Base-by-base conservation (phyloP, 208 protist species). In the Leishmania turanica region DNA sequence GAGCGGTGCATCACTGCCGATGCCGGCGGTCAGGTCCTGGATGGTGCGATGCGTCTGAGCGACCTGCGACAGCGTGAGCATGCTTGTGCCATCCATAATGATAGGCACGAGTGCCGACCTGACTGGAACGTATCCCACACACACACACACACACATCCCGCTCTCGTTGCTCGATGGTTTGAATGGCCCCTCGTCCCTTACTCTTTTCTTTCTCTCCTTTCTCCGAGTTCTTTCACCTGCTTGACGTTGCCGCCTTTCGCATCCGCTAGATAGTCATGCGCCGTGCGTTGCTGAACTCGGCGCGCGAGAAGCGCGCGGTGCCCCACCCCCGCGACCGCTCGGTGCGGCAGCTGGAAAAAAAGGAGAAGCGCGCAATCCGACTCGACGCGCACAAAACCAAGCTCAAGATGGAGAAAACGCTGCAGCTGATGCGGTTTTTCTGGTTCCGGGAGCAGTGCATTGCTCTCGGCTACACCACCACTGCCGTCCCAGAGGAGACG, bases 381-480 rank as follows among this genome's bases (percentile, higher is more conserved):
- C 69, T 93, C n/a, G 79, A 79, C 47, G 70, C 53, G 53, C 84
- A 90, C 49, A 90, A 92, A 60, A 81, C 78, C 49, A 70, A 78
- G 27, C 88, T 87, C 47, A 83, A 88, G 75, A 71, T 80, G 37
- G 82, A 89, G 76, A 53, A 89, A 34, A 58, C 85, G 45, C 81
- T 89, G 75, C 88, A 88, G 31, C 76, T 89, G 27, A 70, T 87
- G 80, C 91, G 92, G 51, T 92, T 91, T 75, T 89, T 88, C 42
- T 97, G 94, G 92, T 96, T 97, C 70, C 89, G 92, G 21, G 88
- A 93, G 78, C 92, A 95, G 84, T 93, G 90, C 74, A 62, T 89
- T 8, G 82, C 89, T 11, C 88, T 96, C 11, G 87, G 87, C 47
- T 85, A 84, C 73, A 80, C 82, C 42, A 60, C 31, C 27, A 34